Conservation (phyloP, 2,329 filamentous ascomycete species). For the Fusarium anthophilum region DNA sequence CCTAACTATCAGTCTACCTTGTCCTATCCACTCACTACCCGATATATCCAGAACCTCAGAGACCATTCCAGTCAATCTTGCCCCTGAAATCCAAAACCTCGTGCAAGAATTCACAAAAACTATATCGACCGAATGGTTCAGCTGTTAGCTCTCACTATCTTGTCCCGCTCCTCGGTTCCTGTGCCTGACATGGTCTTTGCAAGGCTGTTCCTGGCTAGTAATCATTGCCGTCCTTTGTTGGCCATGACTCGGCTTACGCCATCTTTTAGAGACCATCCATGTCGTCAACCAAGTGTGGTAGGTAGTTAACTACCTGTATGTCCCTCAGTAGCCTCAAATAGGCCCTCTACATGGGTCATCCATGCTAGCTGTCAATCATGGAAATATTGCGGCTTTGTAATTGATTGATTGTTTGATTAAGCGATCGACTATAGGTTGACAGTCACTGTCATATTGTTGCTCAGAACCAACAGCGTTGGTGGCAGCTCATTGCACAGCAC, state of each 20-base stretch:
- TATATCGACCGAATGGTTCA: constrained; percentile 18
- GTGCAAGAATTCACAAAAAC: constrained; percentile 27
- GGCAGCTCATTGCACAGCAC: constrained; percentile 80
- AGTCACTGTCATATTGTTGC: constrained; percentile 90
- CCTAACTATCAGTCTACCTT: background rate
- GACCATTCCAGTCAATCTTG: constrained; percentile 27
- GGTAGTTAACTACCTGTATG: background rate
- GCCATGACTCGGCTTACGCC: constrained; percentile 29
- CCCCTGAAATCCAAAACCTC: constrained; percentile 30
- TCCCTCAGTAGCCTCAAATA: constrained; percentile 3
- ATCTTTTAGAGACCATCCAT: constrained; percentile 10
- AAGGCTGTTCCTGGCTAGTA: constrained; percentile 33
- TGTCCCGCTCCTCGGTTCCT: constrained; percentile 12
- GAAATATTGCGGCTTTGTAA: constrained; percentile 29
- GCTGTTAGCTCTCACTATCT: background rate
- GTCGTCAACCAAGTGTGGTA: background rate
- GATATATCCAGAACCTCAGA: constrained; percentile 14
- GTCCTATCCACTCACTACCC: background rate
- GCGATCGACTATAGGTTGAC: constrained; percentile 66
- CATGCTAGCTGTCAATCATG: constrained; percentile 29
- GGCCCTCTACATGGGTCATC: background rate
- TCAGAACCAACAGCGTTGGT: constrained; percentile 81
- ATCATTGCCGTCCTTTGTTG: constrained; percentile 29
- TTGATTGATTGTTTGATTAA: constrained; percentile 3
- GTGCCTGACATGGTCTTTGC: constrained; percentile 12